These are phyloP conservation scores for Mortierella sp. DNA, from an alignment of 371 early-diverging fungal species.

Conservation along the genomic window DNA sequence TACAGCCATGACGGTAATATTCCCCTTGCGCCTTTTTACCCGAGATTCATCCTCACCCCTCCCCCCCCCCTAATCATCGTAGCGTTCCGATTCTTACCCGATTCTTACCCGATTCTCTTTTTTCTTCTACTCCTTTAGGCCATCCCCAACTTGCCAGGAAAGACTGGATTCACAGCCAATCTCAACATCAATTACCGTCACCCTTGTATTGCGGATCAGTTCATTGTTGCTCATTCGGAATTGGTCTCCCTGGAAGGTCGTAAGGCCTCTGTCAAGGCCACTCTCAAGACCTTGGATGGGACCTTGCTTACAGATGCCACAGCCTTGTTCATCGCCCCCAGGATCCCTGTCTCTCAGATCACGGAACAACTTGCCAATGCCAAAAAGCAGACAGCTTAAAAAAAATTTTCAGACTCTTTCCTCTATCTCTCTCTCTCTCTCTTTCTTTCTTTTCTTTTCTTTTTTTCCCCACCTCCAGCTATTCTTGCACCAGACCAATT, in stretches of 20 bases:
- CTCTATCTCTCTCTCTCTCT: not conserved
- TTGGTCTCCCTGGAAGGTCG: slow-evolving; percentile 73
- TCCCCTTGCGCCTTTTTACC: not conserved
- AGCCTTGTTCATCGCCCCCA: slow-evolving; percentile 63
- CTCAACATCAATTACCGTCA: slow-evolving; percentile 77
- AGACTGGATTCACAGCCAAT: slow-evolving; percentile 80
- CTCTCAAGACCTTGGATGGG: slow-evolving; percentile 67
- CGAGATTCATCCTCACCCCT: not conserved
- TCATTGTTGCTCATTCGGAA: slow-evolving; percentile 66
- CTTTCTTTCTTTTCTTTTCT: not conserved
- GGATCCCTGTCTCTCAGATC: slow-evolving; percentile 31
- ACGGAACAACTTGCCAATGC: slow-evolving; percentile 28
- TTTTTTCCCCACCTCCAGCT: not conserved
- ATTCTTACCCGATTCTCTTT: not conserved
- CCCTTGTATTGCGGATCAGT: slow-evolving; percentile 70
- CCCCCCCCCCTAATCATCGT: too few species aligned
- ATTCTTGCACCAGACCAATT: too few species aligned
- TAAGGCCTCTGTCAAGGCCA: slow-evolving; percentile 76
- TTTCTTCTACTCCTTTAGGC: slow-evolving; percentile 46
- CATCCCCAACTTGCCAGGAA: slow-evolving; percentile 68
- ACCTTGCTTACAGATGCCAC: slow-evolving; percentile 64
- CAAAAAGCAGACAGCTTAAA: slow-evolving; percentile 3
- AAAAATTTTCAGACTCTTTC: not conserved
- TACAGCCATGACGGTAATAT: slow-evolving; percentile 42
- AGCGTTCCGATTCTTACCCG: too few species aligned